phyloP scores from a whole-genome alignment of 441 rosid genomes.

The Biscutella laevigata region DNA sequence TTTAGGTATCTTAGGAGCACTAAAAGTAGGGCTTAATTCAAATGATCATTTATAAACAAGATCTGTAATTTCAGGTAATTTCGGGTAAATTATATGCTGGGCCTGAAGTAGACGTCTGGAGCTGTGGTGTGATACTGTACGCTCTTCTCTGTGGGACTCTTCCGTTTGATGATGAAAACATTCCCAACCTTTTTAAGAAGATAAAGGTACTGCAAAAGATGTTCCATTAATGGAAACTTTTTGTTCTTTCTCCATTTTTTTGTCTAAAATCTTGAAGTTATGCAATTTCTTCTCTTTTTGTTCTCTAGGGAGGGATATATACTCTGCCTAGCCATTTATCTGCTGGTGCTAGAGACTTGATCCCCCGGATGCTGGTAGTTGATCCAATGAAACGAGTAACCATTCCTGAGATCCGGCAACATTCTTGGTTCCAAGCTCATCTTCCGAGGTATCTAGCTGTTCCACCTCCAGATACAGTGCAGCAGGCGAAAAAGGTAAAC shows the following conservation, averaged over 20 bases:
- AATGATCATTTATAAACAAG: not conserved
- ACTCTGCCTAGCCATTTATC: slow-evolving; percentile 96
- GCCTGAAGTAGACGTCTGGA: slow-evolving; percentile 95
- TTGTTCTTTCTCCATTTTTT: not conserved
- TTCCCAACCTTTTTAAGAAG: slow-evolving; percentile 85
- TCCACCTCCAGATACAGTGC: slow-evolving; percentile 53
- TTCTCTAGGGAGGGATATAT: slow-evolving; percentile 75
- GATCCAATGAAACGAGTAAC: slow-evolving; percentile 93
- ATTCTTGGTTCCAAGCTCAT: slow-evolving; percentile 87
- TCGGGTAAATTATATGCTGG: slow-evolving; percentile 83
- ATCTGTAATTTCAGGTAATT: slow-evolving; percentile 43
- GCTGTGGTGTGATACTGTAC: slow-evolving; percentile 90
- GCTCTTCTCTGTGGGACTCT: slow-evolving; percentile 96
- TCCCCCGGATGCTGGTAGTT: slow-evolving; percentile 89
- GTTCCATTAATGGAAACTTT: not conserved
- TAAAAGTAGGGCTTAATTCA: not conserved
- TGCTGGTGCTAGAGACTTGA: slow-evolving; percentile 82
- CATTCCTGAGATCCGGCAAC: slow-evolving; percentile 91
- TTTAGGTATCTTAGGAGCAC: not conserved
- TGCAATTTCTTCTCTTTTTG: slow-evolving; percentile 4
- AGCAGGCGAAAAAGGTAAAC: slow-evolving; percentile 28
- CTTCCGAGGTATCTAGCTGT: slow-evolving; percentile 94
- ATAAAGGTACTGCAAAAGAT: slow-evolving; percentile 49
- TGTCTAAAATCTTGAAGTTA: not conserved
- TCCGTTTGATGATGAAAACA: slow-evolving; percentile 93